A percentile compares a stretch with the other conserved stretches of the same genome.
phyloP scores from a whole-genome alignment of 805 yeast species.

The Saccharomyces kudriavzevii region DNA sequence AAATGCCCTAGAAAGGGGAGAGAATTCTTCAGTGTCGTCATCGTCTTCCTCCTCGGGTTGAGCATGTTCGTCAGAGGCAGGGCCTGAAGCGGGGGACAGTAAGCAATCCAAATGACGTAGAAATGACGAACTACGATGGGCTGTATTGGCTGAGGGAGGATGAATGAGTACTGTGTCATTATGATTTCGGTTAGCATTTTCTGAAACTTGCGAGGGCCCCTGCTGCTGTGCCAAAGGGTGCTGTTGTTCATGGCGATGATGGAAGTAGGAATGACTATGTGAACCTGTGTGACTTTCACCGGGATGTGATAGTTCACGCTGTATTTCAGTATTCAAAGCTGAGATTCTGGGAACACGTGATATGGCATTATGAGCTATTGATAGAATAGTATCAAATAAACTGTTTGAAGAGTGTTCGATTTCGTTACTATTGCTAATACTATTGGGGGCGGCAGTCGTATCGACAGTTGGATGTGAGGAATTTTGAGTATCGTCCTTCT shows the following conservation, averaged over 20 bases:
- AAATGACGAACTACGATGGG: slow-evolving; percentile 25
- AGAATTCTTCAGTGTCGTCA: background rate
- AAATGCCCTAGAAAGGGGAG: background rate
- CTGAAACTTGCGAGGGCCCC: background rate
- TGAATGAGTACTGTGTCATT: slow-evolving; percentile 13
- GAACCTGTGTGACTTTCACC: background rate
- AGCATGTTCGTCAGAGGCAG: background rate
- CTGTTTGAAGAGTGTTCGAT: slow-evolving; percentile 23
- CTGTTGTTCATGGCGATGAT: background rate
- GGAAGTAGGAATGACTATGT: background rate
- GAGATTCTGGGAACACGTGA: slow-evolving; percentile 19
- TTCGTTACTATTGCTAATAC: background rate
- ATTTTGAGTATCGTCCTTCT: background rate
- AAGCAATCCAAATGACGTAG: slow-evolving; percentile 33
- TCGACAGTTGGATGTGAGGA: background rate
- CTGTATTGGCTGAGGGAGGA: slow-evolving; percentile 5
- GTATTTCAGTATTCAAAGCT: background rate
- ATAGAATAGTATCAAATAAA: slow-evolving; percentile 36
- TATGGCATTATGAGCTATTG: slow-evolving; percentile 44
- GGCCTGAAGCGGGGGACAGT: slow-evolving; percentile 16
- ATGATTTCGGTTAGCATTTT: slow-evolving; percentile 2
- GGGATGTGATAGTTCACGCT: background rate
- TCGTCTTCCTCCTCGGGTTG: slow-evolving; percentile 1
- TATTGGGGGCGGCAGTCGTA: background rate
- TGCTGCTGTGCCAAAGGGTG: background rate